Evolutionary conservation across 768 basidiomycete genomes (phyloP).

Genomic region (Lactifluus pinguis): DNA sequence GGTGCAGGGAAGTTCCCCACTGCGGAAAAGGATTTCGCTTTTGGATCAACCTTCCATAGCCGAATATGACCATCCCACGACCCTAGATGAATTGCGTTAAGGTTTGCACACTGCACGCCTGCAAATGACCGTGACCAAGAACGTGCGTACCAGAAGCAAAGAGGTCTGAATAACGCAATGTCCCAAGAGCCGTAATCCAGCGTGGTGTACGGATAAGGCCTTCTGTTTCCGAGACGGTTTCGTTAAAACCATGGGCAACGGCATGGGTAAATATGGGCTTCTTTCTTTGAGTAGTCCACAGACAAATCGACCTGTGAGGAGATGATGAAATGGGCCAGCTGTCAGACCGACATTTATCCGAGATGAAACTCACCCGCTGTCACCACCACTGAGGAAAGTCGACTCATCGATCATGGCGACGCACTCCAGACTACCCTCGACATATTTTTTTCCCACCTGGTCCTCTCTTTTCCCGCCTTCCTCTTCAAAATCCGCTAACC

Average conservation of each 20-base stretch:
- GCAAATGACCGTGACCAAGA: not conserved
- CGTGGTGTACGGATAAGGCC: constrained; percentile 69
- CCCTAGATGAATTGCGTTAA: constrained; percentile 37
- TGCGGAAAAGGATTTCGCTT: constrained; percentile 66
- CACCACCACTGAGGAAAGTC: constrained; percentile 88
- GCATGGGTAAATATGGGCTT: constrained; percentile 86
- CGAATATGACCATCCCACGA: constrained; percentile 90
- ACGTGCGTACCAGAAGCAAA: constrained; percentile 70
- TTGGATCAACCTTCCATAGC: constrained; percentile 83
- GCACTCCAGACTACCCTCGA: constrained; percentile 88
- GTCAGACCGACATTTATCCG: not conserved
- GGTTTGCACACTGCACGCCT: not conserved
- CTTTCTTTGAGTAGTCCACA: constrained; percentile 91
- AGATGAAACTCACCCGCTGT: constrained; percentile 70
- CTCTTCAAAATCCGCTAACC: constrained; percentile 53
- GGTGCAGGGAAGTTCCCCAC: constrained; percentile 53
- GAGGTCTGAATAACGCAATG: constrained; percentile 80
- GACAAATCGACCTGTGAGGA: constrained; percentile 66
- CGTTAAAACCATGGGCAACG: constrained; percentile 80
- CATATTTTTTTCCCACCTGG: constrained; percentile 41
- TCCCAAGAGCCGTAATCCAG: constrained; percentile 84
- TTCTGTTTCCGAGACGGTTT: constrained; percentile 61
- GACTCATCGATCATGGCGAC: constrained; percentile 94
- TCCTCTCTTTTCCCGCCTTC: constrained; percentile 26
- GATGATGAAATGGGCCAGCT: not conserved